Base-by-base conservation (phyloP, 148 eudicot genomes). In the Euryodendron excelsum region DNA sequence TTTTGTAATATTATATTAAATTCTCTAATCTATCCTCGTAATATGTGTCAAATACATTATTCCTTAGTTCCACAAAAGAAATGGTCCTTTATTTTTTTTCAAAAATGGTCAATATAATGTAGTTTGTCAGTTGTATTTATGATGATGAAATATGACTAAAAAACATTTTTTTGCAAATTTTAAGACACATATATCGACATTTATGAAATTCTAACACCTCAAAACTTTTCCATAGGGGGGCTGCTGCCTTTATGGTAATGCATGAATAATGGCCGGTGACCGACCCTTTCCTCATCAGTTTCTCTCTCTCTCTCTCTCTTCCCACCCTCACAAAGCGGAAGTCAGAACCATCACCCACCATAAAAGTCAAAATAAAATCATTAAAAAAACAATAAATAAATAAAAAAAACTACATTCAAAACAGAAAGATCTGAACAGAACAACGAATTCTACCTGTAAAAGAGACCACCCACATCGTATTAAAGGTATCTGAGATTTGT, bases 221-320 rank as follows among this genome's bases (percentile, higher is more conserved):
- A 41, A 41, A 9, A 41, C 9, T 41, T 41, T 41, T 9, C 45
- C 4, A 41, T 41, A 13, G 60, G 60, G 52, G 60, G 60, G 27
- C 60, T 18, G 60, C 60, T 2, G 25, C 60, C 25, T 70, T 79
- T 53, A 55, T 34, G 82, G 78, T 11, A 58, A 64, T 59, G 79
- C 79, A 75, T 34, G 73, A 76, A 80, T 79, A 81, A 85, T 82
- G 85, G 83, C 85, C 83, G 78, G 78, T 69, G 68, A 50, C 77
- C 82, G 74, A 63, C 72, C 69, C 59, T 20, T 41, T 41, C 50
- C 9, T 37, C 45, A 25, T 36, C 52, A 59, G 64, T 25, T 15
- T 78, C 28, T 68, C 48, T 39, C 14, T 27, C 73, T 69, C 73
- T 75, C 81, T 78, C 71, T 77, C 78, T 58, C 81, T 39, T 47